phyloP scores from a whole-genome alignment of 805 yeast genomes.

The Starmerella gropengiesseri region DNA sequence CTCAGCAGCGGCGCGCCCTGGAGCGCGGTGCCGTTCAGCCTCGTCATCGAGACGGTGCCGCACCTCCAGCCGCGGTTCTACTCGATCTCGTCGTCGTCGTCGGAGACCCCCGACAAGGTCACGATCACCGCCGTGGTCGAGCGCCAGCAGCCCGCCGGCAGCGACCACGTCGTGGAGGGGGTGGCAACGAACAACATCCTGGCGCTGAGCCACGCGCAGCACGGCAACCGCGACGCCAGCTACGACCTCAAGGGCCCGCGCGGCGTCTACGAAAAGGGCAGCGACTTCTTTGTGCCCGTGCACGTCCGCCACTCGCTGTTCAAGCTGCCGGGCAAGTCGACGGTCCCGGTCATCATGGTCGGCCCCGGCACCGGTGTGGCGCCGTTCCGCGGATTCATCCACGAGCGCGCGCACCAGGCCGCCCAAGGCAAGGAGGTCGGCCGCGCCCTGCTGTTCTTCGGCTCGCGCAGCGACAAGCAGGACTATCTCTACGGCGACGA shows the following conservation, averaged over 20 bases:
- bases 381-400: constrained; percentile 89
- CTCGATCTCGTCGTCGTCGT: constrained; percentile 85
- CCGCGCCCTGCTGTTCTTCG: constrained; percentile 66
- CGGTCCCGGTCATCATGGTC: constrained; percentile 75
- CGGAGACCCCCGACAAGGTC: constrained; percentile 59
- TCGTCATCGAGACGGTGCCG: constrained; percentile 68
- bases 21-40: constrained; percentile 70
- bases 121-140: constrained; percentile 92
- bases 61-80: constrained; percentile 89
- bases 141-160: constrained; percentile 32
- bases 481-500: constrained; percentile 83
- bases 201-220: constrained; percentile 52
- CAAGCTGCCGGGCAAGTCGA: constrained; percentile 78
- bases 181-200: constrained; percentile 83
- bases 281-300: constrained; percentile 54
- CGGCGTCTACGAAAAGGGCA: constrained; percentile 34
- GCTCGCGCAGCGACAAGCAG: constrained; percentile 67
- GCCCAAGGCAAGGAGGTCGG: constrained; percentile 51
- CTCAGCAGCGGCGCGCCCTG: constrained; percentile 61
- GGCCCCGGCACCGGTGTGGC: constrained; percentile 99
- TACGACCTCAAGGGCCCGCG: constrained; percentile 85
- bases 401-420: constrained; percentile 63
- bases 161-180: constrained; percentile 50
- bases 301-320: constrained; percentile 92
- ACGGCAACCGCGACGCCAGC: constrained; percentile 37